phyloP scores from a whole-genome alignment of 129 eudicot genomes.

The Centaurea solstitialis region DNA sequence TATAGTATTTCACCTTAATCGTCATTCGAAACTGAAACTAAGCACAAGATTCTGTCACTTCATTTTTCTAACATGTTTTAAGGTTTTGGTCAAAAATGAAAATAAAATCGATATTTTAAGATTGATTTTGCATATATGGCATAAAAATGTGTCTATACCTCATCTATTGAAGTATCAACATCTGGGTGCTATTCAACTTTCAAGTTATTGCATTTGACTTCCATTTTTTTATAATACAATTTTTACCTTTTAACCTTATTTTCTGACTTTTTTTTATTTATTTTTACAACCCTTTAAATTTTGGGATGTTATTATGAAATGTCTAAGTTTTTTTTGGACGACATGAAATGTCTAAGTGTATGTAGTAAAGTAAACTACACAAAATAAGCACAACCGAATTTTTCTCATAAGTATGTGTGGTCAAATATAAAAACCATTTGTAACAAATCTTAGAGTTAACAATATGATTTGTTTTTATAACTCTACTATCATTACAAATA shows the following conservation, averaged over 20 bases:
- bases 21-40: background rate
- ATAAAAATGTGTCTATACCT: background rate
- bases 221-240: too few species aligned
- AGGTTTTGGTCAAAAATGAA: too few species aligned
- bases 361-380: too few species aligned
- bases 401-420: too few species aligned
- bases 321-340: too few species aligned
- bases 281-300: too few species aligned
- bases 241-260: background rate
- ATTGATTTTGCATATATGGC: background rate
- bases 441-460: too few species aligned
- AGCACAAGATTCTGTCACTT: background rate
- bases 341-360: background rate
- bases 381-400: too few species aligned
- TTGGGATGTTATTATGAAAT: background rate
- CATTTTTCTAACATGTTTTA: background rate
- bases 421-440: too few species aligned
- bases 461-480: background rate
- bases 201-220: background rate
- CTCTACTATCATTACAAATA: background rate
- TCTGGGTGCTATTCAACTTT: background rate
- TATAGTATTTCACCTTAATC: background rate
- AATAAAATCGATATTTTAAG: too few species aligned
- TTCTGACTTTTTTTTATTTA: too few species aligned
- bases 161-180: background rate